Evolutionary conservation across 208 protist genomes (phyloP), one percentile per base, ranked within the genome.

Genomic region (Pavlovales sp.): DNA sequence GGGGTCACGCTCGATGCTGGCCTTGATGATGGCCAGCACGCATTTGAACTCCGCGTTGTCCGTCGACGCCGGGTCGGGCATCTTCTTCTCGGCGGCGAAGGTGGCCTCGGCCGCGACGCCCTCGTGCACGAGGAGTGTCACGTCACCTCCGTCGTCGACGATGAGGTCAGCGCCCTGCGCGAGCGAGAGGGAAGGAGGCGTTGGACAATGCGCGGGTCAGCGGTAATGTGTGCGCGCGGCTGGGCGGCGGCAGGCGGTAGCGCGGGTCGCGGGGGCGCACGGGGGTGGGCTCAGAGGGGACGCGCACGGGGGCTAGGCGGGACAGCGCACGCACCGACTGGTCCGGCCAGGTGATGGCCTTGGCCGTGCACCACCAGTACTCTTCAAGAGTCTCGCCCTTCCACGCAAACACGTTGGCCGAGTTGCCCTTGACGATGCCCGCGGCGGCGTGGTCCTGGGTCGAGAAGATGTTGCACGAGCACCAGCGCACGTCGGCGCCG

Each of bases 391-490:
- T 99, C 95, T 99, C 98, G 75, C 98, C 98, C 94, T 99, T 99
- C 97, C 98, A 99, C 71, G 98, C 98, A 91, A 99, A 99, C 42
- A 99, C 98, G 77, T 96, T 94, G 42, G 98, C 94, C 32, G 91
- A 92, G 86, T 97, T 97, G 44, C 94, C 90, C 86, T 96, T 96
- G 79, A 97, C 97, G 47, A 98, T 94, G 37, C 95, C 96, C 66
- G 97, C 96, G 37, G 97, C 97, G 28, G 97, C 97, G 88, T 97
- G 94, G 92, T 98, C 97, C 93, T 99, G 97, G 46, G 98, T 99
- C 71, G 97, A 99, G 97, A 99, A 99, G 92, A 99, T 99, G 96
- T 99, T 99, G 96, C 97, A 98, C 20, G 95, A 98, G 84, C 92
- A 95, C 97, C 97, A 98, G 88, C 97, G 94, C 86, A 99, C 94